phyloP scores from a whole-genome alignment of 1,284 basidiomycete genomes.

The Cryptococcus sp. region DNA sequence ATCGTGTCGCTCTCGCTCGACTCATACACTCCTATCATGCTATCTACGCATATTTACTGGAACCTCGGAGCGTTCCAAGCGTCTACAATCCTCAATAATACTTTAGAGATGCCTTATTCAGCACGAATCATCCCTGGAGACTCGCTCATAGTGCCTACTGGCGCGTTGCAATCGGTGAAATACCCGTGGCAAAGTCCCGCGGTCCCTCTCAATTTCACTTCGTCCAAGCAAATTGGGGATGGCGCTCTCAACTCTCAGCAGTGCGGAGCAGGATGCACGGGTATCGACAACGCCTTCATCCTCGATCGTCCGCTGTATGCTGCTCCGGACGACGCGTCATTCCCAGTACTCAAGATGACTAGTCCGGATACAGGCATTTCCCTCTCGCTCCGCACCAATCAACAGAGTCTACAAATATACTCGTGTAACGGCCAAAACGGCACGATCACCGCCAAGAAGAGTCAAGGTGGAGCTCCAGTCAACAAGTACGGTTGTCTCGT shows the following conservation, averaged over 20 bases:
- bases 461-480: slow-evolving; percentile 17
- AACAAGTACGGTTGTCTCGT: slow-evolving; percentile 38
- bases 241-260: slow-evolving; percentile 14
- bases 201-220: slow-evolving; percentile 33
- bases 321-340: background rate
- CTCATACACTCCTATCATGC: slow-evolving; percentile 35
- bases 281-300: slow-evolving; percentile 45
- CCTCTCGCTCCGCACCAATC: slow-evolving; percentile 35
- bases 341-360: slow-evolving; percentile 17
- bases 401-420: slow-evolving; percentile 37
- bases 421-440: slow-evolving; percentile 25
- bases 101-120: slow-evolving; percentile 30
- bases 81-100: slow-evolving; percentile 31
- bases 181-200: slow-evolving; percentile 12
- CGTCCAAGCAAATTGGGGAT: slow-evolving; percentile 21
- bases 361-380: slow-evolving; percentile 31
- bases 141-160: slow-evolving; percentile 32
- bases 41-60: slow-evolving; percentile 44
- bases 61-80: slow-evolving; percentile 32
- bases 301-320: slow-evolving; percentile 22
- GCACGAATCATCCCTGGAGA: slow-evolving; percentile 32
- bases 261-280: slow-evolving; percentile 30
- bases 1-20: slow-evolving; percentile 30
- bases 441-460: slow-evolving; percentile 16
- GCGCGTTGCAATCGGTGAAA: slow-evolving; percentile 21